Conservation (phyloP, 1,139 yeast genomes). For the Petasospora fabianii region DNA sequence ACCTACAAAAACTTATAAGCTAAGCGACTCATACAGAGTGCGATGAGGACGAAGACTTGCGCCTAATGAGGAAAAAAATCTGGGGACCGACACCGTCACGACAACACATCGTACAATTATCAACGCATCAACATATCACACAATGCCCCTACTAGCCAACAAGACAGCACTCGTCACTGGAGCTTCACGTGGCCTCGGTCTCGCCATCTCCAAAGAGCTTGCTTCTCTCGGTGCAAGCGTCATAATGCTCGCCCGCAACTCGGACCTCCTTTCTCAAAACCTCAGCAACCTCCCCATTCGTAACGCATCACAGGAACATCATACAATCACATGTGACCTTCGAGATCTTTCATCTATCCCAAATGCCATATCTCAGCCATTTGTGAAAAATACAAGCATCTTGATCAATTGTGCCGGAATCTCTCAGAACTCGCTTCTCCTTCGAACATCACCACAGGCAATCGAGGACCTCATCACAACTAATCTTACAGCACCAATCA, state of each 20-base stretch:
- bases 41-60: too few relatives aligned
- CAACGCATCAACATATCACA: too few relatives aligned
- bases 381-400: constrained; percentile 26
- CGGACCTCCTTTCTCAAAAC: constrained; percentile 35
- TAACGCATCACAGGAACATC: constrained; percentile 42
- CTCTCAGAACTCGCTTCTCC: constrained; percentile 56
- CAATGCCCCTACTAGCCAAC: too few relatives aligned
- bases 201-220: constrained; percentile 54
- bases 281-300: constrained; percentile 32
- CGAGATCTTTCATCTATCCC: constrained; percentile 28
- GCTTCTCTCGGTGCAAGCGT: constrained; percentile 62
- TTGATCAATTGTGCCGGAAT: constrained; percentile 83
- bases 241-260: constrained; percentile 57
- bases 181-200: constrained; percentile 82
- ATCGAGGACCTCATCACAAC: constrained; percentile 50
- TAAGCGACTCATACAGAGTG: too few relatives aligned
- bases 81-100: too few relatives aligned
- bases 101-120: too few relatives aligned
- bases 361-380: constrained; percentile 2
- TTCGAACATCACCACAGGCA: constrained; percentile 40
- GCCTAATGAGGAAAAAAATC: too few relatives aligned
- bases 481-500: constrained; percentile 66
- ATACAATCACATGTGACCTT: constrained; percentile 51
- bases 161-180: constrained; percentile 70
- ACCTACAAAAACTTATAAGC: too few relatives aligned